phyloP scores from a whole-genome alignment of 345 rosid species.

The Orychophragmus violaceus region DNA sequence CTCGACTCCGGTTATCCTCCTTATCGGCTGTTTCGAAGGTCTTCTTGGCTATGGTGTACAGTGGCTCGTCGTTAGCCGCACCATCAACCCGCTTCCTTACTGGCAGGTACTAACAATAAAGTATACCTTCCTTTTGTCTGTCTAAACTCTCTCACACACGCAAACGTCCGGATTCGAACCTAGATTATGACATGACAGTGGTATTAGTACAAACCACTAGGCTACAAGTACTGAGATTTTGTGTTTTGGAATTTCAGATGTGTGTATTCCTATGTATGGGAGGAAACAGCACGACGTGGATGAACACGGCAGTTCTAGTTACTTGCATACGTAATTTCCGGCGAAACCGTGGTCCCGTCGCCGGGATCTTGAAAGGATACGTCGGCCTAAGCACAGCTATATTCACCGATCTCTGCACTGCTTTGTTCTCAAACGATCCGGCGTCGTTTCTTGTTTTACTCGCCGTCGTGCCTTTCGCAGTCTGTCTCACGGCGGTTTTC shows the following conservation, averaged over 20 bases:
- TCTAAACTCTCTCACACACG: no score
- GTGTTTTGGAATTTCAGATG: slow-evolving; percentile 27
- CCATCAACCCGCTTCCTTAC: slow-evolving; percentile 60
- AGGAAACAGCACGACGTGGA: slow-evolving; percentile 97
- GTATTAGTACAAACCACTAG: no score
- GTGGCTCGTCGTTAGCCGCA: slow-evolving; percentile 78
- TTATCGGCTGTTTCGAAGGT: slow-evolving; percentile 67
- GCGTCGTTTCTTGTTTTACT: slow-evolving; percentile 65
- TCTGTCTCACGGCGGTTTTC: slow-evolving; percentile 68
- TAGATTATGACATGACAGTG: no score
- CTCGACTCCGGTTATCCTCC: slow-evolving; percentile 36
- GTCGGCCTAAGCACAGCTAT: slow-evolving; percentile 91
- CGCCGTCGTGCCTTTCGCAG: slow-evolving; percentile 58
- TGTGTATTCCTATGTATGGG: slow-evolving; percentile 84
- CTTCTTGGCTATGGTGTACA: slow-evolving; percentile 89
- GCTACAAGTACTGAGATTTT: slow-evolving; percentile 18
- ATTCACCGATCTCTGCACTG: slow-evolving; percentile 80
- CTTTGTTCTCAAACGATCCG: slow-evolving; percentile 62
- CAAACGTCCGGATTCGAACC: no score
- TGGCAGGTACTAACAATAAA: slow-evolving; percentile 60
- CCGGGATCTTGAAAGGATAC: slow-evolving; percentile 88
- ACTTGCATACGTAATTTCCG: slow-evolving; percentile 89
- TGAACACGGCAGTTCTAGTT: slow-evolving; percentile 91
- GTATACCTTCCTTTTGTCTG: neutral
- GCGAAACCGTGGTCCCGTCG: slow-evolving; percentile 79